Evolutionary conservation across 208 protist species (phyloP), one percentile per base, ranked within the genome.

Genomic region (Trypanosoma rangeli): DNA sequence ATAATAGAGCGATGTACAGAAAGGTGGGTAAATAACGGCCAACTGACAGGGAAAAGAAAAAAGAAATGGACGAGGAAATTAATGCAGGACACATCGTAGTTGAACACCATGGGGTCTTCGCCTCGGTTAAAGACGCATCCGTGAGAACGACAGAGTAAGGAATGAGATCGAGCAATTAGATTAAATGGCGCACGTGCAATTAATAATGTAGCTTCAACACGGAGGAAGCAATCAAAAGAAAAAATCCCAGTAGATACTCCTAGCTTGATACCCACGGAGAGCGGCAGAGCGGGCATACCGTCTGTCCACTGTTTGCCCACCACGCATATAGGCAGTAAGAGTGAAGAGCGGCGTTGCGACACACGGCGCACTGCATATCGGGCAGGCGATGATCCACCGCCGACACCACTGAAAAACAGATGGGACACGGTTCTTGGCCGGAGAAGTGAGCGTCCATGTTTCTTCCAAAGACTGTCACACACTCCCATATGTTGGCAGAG

Each of bases 371-470:
- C 28, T 68, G 70, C 76, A 94, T 87, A 26, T 92, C 84, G 5
- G 94, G 94, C 42, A 98, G 78, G 48, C 86, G 82, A 70, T 94
- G 83, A 64, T 83, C 87, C 44, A 83, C 66, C 4, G 89, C 66
- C 48, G 79, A 93, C 39, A 98, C 92, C 9, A 97, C 78, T 12
- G 83, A 80, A 69, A 94, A 98, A 73, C 94, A 98, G 68, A 98
- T 96, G 0, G 92, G 92, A 80, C 94, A 98, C 22, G 92, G 87
- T 73, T 98, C 94, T 35, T 83, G 79, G 33, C 92, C 94, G 44
- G 75, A 68, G 74, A 94, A 96, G 77, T 98, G 89, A n/a, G 83
- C 88, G 35, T 91, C 89, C n/a, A 98, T 59, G 76, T 98, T 98
- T 28, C 74, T 78, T 39, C 83, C 78, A 72, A 94, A 96, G 29